Evolutionary conservation across 352 stramenopile genomes (phyloP).

Genomic region (Globisporangium megalacanthum): DNA sequence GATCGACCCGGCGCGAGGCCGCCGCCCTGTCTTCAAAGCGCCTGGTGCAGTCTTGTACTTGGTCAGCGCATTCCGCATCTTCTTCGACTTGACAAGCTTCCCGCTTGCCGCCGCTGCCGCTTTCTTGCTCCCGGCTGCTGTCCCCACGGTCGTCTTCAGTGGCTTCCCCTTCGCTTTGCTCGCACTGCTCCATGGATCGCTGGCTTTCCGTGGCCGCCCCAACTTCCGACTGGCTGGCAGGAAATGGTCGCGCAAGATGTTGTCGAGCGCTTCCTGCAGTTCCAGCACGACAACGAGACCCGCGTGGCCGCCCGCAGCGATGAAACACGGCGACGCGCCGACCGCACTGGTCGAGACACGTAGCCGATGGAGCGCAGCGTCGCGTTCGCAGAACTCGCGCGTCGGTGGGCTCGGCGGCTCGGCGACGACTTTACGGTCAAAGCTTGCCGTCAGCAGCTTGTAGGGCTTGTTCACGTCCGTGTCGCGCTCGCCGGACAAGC

Average conservation of each 20-base stretch:
- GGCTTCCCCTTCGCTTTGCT: not conserved
- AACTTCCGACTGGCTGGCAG: constrained; percentile 43
- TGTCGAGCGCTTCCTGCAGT: constrained; percentile 54
- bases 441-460: constrained; percentile 51
- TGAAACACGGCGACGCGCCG: constrained; percentile 49
- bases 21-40: too few species aligned
- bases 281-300: constrained; percentile 72
- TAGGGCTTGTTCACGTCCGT: constrained; percentile 44
- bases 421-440: constrained; percentile 39
- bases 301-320: constrained; percentile 59
- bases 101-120: constrained; percentile 6
- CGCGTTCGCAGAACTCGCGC: constrained; percentile 67
- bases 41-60: constrained; percentile 23
- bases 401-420: constrained; percentile 36
- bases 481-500: constrained; percentile 44
- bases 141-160: constrained; percentile 20
- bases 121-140: constrained; percentile 14
- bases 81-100: constrained; percentile 31
- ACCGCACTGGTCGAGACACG: constrained; percentile 38
- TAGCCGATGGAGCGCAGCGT: constrained; percentile 72
- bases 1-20: not conserved
- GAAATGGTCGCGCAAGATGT: constrained; percentile 47
- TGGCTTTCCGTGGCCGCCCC: constrained; percentile 24
- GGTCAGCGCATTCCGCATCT: constrained; percentile 24
- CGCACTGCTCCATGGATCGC: constrained; percentile 2